Percentiles rank a stretch among this genome's conserved stretches.
phyloP scores from a whole-genome alignment of 2,329 filamentous ascomycete species.

The Nakataea oryzae region DNA sequence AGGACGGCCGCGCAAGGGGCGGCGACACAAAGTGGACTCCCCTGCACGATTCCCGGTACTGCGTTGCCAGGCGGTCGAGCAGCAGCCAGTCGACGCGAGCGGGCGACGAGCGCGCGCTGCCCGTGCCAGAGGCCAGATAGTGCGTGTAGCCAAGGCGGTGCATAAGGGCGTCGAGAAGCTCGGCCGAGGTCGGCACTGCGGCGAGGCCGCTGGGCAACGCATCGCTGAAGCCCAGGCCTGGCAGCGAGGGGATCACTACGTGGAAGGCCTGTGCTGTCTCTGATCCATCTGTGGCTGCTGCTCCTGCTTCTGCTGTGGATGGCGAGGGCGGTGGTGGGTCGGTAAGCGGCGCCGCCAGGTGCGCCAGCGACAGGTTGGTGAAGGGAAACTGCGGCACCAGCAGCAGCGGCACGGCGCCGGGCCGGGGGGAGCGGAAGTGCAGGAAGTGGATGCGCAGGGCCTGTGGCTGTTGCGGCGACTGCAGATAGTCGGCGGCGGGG shows the following conservation, averaged over 20 bases:
- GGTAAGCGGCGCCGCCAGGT: conserved; percentile 43
- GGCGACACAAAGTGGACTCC: conserved; percentile 53
- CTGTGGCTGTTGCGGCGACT: conserved; percentile 20
- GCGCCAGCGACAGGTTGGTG: conserved; percentile 48
- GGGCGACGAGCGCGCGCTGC: conserved; percentile 32
- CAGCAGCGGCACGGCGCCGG: conserved; percentile 50
- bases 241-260: conserved; percentile 55
- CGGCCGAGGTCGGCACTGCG: conserved; percentile 41
- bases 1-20: conserved; percentile 35
- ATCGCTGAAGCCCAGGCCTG: conserved; percentile 59
- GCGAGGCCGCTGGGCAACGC: conserved; percentile 38
- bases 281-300: no score
- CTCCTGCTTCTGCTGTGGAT: no score
- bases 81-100: conserved; percentile 40
- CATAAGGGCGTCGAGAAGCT: conserved; percentile 50
- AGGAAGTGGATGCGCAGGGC: conserved; percentile 53
- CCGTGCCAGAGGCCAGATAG: conserved; percentile 47
- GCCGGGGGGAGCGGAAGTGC: conserved; percentile 42
- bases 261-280: conserved; percentile 41
- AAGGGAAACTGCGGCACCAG: conserved; percentile 57
- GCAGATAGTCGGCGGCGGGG: background rate
- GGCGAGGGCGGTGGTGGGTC: conserved; percentile 27
- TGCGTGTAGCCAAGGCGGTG: conserved; percentile 42
- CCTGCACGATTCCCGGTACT: conserved; percentile 38
- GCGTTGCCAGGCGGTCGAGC: conserved; percentile 33